phyloP scores from a whole-genome alignment of 345 rosid genomes.

The Durio zibethinus region DNA sequence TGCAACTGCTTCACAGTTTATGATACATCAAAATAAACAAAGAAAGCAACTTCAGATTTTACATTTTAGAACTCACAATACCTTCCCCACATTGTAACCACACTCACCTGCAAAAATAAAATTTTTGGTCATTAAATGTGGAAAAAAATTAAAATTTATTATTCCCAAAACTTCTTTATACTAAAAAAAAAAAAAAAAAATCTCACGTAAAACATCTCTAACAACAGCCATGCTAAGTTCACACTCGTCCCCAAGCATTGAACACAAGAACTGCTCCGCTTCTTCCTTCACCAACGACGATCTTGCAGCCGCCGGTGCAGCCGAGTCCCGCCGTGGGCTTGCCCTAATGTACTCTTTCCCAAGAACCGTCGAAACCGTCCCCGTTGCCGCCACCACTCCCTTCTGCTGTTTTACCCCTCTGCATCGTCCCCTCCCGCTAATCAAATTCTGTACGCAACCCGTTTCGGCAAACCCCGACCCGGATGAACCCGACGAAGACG shows the following conservation, averaged over 20 bases:
- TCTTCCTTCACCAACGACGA: constrained; percentile 42
- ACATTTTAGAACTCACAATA: constrained; percentile 27
- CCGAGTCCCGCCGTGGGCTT: constrained; percentile 29
- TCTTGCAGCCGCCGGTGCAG: constrained; percentile 14
- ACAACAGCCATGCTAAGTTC: constrained; percentile 73
- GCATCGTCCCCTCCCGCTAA: constrained; percentile 23
- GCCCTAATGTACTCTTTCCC: constrained; percentile 72
- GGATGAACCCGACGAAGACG: constrained; percentile 40
- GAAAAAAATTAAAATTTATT: background rate
- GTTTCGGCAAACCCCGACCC: constrained; percentile 40
- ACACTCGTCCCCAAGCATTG: constrained; percentile 76
- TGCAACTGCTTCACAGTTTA: background rate
- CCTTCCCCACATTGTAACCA: constrained; percentile 73
- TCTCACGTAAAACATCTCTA: constrained; percentile 79
- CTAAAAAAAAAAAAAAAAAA: background rate
- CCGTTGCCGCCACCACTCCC: constrained; percentile 63
- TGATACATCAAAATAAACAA: background rate
- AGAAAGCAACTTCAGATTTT: constrained; percentile 1
- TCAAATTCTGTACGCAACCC: constrained; percentile 21
- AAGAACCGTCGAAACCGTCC: constrained; percentile 77
- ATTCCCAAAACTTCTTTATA: background rate
- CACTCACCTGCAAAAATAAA: constrained; percentile 68
- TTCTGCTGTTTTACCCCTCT: constrained; percentile 50
- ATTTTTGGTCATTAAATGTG: constrained; percentile 11
- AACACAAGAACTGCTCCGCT: constrained; percentile 61